These are phyloP conservation scores for Cryptococcus wingfieldii DNA, from an alignment of 1,284 basidiomycete species.

Conservation along the genomic window DNA sequence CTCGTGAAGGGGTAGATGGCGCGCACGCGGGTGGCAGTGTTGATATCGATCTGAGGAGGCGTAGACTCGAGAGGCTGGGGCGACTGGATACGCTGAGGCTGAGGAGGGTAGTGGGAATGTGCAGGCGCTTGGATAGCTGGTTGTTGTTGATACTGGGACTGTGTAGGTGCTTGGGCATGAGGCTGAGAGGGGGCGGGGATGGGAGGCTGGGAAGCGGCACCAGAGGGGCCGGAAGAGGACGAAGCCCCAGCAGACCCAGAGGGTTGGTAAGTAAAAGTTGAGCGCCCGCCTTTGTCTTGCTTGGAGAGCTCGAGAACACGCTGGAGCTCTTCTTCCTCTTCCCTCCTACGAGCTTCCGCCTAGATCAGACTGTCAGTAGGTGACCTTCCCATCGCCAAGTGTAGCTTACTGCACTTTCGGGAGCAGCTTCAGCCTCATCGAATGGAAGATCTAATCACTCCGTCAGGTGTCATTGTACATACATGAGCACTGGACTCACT, in stretches of 20 bases:
- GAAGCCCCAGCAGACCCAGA: constrained; percentile 18
- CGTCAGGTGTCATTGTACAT: neutral
- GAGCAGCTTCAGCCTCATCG: constrained; percentile 58
- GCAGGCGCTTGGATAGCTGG: constrained; percentile 5
- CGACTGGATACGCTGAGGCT: constrained; percentile 21
- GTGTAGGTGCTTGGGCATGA: neutral
- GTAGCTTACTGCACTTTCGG: constrained; percentile 26
- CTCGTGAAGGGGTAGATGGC: constrained; percentile 89
- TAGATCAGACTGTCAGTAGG: constrained; percentile 55
- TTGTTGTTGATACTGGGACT: neutral
- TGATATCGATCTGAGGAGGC: constrained; percentile 41
- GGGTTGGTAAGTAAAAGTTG: constrained; percentile 26
- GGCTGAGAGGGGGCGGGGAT: constrained; percentile 2
- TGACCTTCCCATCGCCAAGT: neutral
- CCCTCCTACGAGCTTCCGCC: constrained; percentile 67
- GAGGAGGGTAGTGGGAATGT: constrained; percentile 5
- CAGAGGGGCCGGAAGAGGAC: constrained; percentile 6
- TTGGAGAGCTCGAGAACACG: constrained; percentile 83
- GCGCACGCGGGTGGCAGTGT: constrained; percentile 70
- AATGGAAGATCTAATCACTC: constrained; percentile 50
- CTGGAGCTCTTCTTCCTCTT: constrained; percentile 87
- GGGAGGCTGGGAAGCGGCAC: constrained; percentile 38
- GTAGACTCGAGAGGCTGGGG: constrained; percentile 33
- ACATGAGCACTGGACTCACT: constrained; percentile 53
- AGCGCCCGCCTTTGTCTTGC: constrained; percentile 75